Base-by-base conservation (phyloP, 768 basidiomycete species). In the Hebeloma cylindrosporum region DNA sequence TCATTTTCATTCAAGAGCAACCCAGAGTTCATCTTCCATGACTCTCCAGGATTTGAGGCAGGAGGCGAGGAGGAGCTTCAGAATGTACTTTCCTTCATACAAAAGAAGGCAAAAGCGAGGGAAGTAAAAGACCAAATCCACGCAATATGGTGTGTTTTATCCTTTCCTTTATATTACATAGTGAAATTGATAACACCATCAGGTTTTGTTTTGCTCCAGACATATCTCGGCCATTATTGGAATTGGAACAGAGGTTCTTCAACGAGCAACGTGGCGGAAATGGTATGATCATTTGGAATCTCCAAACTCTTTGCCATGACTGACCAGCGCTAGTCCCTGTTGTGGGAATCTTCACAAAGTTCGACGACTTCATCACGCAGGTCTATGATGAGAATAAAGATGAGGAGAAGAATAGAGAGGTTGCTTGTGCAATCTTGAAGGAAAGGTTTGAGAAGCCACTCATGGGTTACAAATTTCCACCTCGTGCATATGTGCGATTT, bases 141-240 rank as follows among this genome's bases (percentile, higher is more conserved):
- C 58, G 68, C 52, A 0, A 71, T 73, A 18, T 74, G 71, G 71
- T 68, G 38, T 17, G 51, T 27, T 45, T 31, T 7, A 23, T 43
- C 13, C 14, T 30, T 42, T 39, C 22, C 25, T 34, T 22, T 22
- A 9, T 14, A n/a, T 35, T 35, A 21, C 27, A 18, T n/a, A 11
- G 17, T 43, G 10, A 13, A 40, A 21, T 16, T 20, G n/a, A n/a
- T n/a, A n/a, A n/a, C n/a, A n/a, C n/a, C n/a, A n/a, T 17, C 31
- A 73, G 72, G 72, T 73, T 64, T 40, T 73, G 72, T 42, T 60
- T 73, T 39, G 52, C 54, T 2, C 59, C 62, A 37, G 50, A 64
- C 45, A 52, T 34, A 32, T 38, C 42, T 14, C 45, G 71, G 16
- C 53, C 62, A 10, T 43, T 68, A 11, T 37, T 60, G 5, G 50